phyloP scores from a whole-genome alignment of 2,329 filamentous ascomycete species.

The Exophiala sideris region DNA sequence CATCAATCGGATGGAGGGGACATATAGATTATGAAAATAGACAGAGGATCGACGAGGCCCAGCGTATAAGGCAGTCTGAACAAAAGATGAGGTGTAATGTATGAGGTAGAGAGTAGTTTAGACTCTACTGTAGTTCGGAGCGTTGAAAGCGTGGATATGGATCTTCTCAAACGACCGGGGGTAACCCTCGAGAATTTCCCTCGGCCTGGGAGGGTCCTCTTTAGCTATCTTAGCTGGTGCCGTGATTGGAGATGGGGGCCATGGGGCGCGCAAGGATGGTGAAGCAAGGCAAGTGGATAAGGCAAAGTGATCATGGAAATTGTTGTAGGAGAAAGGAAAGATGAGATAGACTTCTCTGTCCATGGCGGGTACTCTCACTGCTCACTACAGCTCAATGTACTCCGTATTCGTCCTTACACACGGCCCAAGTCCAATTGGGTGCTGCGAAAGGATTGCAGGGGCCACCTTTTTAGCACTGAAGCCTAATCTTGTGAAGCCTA shows the following conservation, averaged over 20 bases:
- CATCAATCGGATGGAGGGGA: neutral
- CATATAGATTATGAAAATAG: constrained; percentile 14
- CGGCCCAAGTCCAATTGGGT: too few relatives aligned
- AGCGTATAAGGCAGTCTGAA: neutral
- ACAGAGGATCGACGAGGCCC: constrained; percentile 11
- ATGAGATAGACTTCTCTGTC: constrained; percentile 5
- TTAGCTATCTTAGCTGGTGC: too few relatives aligned
- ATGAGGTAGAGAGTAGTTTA: constrained; percentile 4
- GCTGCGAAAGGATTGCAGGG: neutral
- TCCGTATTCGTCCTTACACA: too few relatives aligned
- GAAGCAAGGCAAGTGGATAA: constrained; percentile 14
- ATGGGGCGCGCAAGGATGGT: constrained; percentile 13
- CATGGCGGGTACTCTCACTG: neutral
- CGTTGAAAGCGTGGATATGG: neutral
- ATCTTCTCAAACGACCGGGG: constrained; percentile 6
- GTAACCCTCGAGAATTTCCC: neutral
- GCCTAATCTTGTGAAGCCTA: constrained; percentile 2
- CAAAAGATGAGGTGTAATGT: constrained; percentile 4
- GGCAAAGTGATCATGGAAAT: constrained; percentile 2
- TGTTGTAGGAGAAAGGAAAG: neutral
- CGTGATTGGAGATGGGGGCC: constrained; percentile 13
- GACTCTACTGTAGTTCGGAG: neutral
- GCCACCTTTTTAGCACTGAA: neutral
- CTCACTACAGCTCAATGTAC: too few relatives aligned
- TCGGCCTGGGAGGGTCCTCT: constrained; percentile 1